Base-by-base conservation (phyloP, 202 grass and related monocot genomes). In the Thinopyrum obtusiflorum region DNA sequence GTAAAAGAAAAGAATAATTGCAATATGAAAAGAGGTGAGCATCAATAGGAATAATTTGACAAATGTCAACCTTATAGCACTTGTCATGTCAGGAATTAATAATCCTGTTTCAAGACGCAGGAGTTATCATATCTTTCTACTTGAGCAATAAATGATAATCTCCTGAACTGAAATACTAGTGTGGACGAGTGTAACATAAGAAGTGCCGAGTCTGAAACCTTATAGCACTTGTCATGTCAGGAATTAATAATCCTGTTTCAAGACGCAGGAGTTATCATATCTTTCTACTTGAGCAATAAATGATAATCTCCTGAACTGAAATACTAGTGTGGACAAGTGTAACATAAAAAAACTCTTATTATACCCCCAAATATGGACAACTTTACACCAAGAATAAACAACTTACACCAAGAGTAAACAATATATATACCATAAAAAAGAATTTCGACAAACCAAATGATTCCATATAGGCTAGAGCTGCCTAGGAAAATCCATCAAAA, bases 351-450 rank as follows among this genome's bases (percentile, higher is more conserved):
- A 44, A 32, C 11, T 79, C 46, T 21, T 61, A 77, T 61, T 71
- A 61, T 61, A 77, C 35, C 9, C 60, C 77, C 33, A 70, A 61
- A 79, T 89, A 89, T 89, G 36, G 39, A 69, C 78, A 89, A 61
- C 66, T 63, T 85, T 86, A 89, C 83, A 89, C 2, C 25, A 89
- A 82, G 73, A 89, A 89, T 59, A 88, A 81, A 69, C n/a, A 81
- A 81, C 49, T 85, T 86, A 89, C 83, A 89, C 2, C 25, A 89
- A 82, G 73, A 89, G 86, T 44, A 88, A 81, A 69, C n/a, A 81
- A 77, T 77, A 64, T 85, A 68, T 86, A 39, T 73, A 84, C 49
- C 37, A 31, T 3, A 32, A 53, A 64, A 84, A 87, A 76, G 17
- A 63, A 87, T 81, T 80, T 53, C 15, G 23, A 80, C 35, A 76